Evolutionary conservation across 441 rosid genomes (phyloP).

Genomic region (Arabidopsis lyrata): DNA sequence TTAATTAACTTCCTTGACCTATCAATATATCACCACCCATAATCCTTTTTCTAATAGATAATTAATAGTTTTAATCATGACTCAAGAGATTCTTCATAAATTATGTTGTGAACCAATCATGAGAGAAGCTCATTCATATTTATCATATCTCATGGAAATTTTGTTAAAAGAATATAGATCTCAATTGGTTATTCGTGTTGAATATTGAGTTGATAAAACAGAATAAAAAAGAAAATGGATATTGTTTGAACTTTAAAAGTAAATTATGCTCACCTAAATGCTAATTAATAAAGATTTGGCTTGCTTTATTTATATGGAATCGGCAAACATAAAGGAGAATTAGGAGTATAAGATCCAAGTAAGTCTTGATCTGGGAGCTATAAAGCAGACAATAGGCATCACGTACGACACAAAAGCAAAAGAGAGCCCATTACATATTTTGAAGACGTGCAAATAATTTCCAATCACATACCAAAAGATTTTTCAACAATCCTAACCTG

Average conservation of each 20-base stretch:
- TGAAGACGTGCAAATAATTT: slow-evolving; percentile 38
- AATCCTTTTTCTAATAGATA: not conserved
- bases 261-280: slow-evolving; percentile 14
- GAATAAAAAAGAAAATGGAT: not conserved
- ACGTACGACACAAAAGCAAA: slow-evolving; percentile 28
- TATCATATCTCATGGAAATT: not conserved
- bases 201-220: not conserved
- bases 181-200: slow-evolving; percentile 5
- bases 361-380: slow-evolving; percentile 26
- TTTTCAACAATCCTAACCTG: slow-evolving; percentile 33
- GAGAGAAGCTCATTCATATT: slow-evolving; percentile 29
- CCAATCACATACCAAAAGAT: slow-evolving; percentile 42
- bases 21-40: slow-evolving; percentile 27
- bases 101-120: slow-evolving; percentile 41
- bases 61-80: slow-evolving; percentile 22
- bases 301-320: slow-evolving; percentile 27
- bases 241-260: slow-evolving; percentile 7
- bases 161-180: not conserved
- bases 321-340: slow-evolving; percentile 17
- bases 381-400: slow-evolving; percentile 36
- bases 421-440: slow-evolving; percentile 26
- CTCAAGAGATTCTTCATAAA: slow-evolving; percentile 32
- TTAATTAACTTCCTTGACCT: slow-evolving; percentile 39
- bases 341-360: slow-evolving; percentile 8
- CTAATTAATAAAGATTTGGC: slow-evolving; percentile 2